A percentile compares a stretch with the other conserved stretches of the same genome.
Evolutionary conservation across 345 rosid genomes (phyloP).

Genomic region (Eucalyptus marginata): DNA sequence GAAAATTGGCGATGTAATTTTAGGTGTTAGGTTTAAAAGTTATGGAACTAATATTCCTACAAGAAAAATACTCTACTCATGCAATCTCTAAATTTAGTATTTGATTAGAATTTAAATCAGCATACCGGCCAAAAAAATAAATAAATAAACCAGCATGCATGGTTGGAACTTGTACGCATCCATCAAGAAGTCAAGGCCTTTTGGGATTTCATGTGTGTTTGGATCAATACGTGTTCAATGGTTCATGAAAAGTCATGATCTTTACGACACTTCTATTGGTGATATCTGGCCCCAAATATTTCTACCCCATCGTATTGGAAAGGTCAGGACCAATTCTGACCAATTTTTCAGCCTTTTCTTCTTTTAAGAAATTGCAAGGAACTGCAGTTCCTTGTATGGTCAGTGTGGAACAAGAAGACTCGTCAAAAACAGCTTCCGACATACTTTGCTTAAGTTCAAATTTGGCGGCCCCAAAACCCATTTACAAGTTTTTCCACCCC

Average conservation of each 20-base stretch:
- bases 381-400: neutral
- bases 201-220: neutral
- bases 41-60: neutral
- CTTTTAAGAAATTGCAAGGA: neutral
- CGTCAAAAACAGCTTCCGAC: neutral
- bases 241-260: neutral
- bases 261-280: fast-evolving
- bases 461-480: too few relatives aligned
- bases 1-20: neutral
- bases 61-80: neutral
- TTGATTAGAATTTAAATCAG: neutral
- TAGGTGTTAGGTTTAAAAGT: neutral
- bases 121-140: neutral
- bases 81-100: neutral
- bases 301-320: fast-evolving
- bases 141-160: neutral
- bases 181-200: neutral
- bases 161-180: neutral
- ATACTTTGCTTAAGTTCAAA: neutral
- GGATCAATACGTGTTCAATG: neutral
- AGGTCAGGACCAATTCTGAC: neutral
- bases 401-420: neutral
- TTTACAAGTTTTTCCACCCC: too few relatives aligned
- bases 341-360: neutral
- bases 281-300: neutral